Evolutionary conservation across 2,329 filamentous ascomycete species (phyloP).

Genomic region (Neocucurbitaria cava): DNA sequence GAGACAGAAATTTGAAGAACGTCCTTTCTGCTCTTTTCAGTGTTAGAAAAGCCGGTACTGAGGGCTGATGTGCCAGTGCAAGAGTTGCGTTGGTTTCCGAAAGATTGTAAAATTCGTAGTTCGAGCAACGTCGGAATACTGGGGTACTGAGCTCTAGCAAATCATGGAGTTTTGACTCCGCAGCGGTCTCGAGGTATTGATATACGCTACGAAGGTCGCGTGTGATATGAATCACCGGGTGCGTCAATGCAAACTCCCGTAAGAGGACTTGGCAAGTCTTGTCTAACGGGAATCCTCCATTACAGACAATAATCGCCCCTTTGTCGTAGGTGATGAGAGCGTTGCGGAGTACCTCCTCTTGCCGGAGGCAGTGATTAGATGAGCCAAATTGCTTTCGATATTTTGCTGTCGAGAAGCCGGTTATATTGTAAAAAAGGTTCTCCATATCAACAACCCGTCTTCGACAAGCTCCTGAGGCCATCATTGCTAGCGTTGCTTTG

Average conservation of each 20-base stretch:
- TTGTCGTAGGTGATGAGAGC: constrained; percentile 65
- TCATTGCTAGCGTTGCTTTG: constrained; percentile 77
- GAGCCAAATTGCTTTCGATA: constrained; percentile 70
- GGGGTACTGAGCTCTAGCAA: constrained; percentile 64
- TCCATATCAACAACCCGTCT: constrained; percentile 74
- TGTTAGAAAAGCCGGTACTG: constrained; percentile 66
- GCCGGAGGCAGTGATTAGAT: constrained; percentile 67
- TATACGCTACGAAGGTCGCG: constrained; percentile 70
- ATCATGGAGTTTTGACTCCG: constrained; percentile 63
- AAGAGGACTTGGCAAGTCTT: constrained; percentile 66
- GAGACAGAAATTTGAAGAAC: constrained; percentile 71
- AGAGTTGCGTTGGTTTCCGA: constrained; percentile 58
- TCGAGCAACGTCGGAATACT: constrained; percentile 71
- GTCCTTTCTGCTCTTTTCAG: constrained; percentile 72
- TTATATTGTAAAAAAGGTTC: constrained; percentile 68
- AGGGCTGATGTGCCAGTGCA: constrained; percentile 42
- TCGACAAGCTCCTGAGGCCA: constrained; percentile 73
- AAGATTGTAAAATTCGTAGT: constrained; percentile 78
- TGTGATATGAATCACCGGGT: constrained; percentile 75
- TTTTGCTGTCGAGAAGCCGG: constrained; percentile 65
- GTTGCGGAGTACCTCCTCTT: constrained; percentile 67
- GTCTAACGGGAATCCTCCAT: constrained; percentile 69
- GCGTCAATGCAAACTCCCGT: constrained; percentile 66
- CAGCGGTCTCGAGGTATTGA: constrained; percentile 61
- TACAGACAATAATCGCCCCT: constrained; percentile 73